phyloP scores from a whole-genome alignment of 2,329 filamentous ascomycete genomes.

The Penicillium carneum region DNA sequence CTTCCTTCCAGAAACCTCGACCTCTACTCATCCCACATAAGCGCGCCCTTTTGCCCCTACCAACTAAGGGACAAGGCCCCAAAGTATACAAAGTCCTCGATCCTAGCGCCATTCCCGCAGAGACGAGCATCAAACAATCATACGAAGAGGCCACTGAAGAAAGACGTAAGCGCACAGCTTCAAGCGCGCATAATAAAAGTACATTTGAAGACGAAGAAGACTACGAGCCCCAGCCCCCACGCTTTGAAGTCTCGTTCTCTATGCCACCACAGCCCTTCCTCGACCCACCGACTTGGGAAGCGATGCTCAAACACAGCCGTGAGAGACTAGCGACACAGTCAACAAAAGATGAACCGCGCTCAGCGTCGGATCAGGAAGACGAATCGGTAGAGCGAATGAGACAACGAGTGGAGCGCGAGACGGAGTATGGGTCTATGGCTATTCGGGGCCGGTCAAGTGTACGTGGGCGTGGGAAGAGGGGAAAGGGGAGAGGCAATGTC shows the following conservation, averaged over 20 bases:
- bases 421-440: constrained; percentile 46
- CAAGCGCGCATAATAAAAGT: neutral
- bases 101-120: constrained; percentile 34
- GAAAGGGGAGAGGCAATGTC: constrained; percentile 20
- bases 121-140: constrained; percentile 27
- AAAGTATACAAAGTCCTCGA: constrained; percentile 31
- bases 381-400: constrained; percentile 32
- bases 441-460: constrained; percentile 40
- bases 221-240: constrained; percentile 3
- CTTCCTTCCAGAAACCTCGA: constrained; percentile 24
- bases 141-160: neutral
- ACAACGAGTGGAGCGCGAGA: constrained; percentile 33
- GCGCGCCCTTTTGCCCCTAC: constrained; percentile 33
- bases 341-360: constrained; percentile 1
- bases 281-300: constrained; percentile 46
- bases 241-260: constrained; percentile 46
- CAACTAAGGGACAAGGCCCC: neutral
- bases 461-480: constrained; percentile 31
- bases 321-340: constrained; percentile 16
- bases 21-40: constrained; percentile 41
- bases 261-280: constrained; percentile 49
- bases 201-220: neutral
- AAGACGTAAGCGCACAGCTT: constrained; percentile 5
- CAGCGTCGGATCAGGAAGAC: neutral
- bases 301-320: constrained; percentile 36